These are phyloP conservation scores for Fonsecaea monophora DNA, from an alignment of 2,329 filamentous ascomycete genomes.

Conservation along the genomic window DNA sequence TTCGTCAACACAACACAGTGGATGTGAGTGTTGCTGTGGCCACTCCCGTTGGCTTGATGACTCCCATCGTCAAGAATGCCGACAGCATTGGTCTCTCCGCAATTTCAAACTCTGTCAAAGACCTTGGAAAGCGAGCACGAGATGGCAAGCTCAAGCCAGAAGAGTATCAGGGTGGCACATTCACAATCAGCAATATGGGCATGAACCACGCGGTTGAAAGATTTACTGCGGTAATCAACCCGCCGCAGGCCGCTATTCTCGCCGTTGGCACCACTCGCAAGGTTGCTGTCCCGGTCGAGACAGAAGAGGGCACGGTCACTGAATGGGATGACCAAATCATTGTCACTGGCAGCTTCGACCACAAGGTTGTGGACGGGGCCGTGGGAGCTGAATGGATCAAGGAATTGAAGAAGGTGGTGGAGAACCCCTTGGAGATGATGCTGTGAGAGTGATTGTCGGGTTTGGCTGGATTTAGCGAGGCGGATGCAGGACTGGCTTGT, in stretches of 20 bases:
- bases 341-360: constrained; percentile 94
- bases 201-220: constrained; percentile 97
- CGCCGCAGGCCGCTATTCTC: constrained; percentile 92
- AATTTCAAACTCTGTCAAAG: constrained; percentile 91
- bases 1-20: constrained; percentile 90
- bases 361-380: constrained; percentile 97
- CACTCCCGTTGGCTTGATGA: constrained; percentile 92
- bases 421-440: constrained; percentile 95
- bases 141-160: constrained; percentile 99
- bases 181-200: constrained; percentile 99
- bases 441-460: constrained; percentile 64
- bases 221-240: constrained; percentile 99
- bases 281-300: constrained; percentile 86
- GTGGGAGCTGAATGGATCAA: constrained; percentile 96
- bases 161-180: constrained; percentile 98
- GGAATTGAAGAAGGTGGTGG: constrained; percentile 95
- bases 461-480: constrained; percentile 37
- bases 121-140: constrained; percentile 92
- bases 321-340: constrained; percentile 98
- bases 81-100: constrained; percentile 83
- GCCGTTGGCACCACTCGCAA: constrained; percentile 95
- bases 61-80: constrained; percentile 91
- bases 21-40: constrained; percentile 96
- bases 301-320: constrained; percentile 78
- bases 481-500: constrained; percentile 35